phyloP scores from a whole-genome alignment of 352 stramenopile species.

The Pythium coloratum region DNA sequence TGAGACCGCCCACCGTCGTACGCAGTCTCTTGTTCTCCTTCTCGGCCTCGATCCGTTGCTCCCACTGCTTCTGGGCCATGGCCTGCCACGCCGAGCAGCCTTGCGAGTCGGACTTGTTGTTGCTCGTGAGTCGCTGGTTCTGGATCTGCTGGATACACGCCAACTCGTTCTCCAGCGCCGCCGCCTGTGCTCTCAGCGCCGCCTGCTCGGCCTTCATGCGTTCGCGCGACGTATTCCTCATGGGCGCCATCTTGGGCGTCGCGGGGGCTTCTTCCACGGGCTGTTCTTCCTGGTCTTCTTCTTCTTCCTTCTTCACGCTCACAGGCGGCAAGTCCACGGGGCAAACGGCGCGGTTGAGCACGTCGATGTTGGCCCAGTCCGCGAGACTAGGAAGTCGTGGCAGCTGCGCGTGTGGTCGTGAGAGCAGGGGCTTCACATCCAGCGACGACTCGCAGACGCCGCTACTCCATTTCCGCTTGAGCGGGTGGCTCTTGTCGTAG shows the following conservation, averaged over 20 bases:
- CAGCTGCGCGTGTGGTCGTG: conserved; percentile 1
- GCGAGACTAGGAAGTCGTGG: conserved; percentile 20
- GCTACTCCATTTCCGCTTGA: conserved; percentile 22
- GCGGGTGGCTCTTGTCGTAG: conserved; percentile 21
- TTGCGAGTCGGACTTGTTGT: background rate
- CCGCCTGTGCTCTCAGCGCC: conserved; percentile 17
- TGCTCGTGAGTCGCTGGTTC: conserved; percentile 14
- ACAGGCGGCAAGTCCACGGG: background rate
- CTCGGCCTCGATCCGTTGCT: conserved; percentile 19
- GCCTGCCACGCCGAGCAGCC: conserved; percentile 19
- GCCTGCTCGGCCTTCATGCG: conserved; percentile 29
- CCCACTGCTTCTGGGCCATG: conserved; percentile 22
- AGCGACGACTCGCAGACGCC: background rate
- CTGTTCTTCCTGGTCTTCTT: background rate
- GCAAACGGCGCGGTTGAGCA: background rate
- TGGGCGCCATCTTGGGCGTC: background rate
- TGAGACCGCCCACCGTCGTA: conserved; percentile 17
- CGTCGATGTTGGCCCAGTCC: conserved; percentile 17
- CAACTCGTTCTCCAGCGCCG: conserved; percentile 19
- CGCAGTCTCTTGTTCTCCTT: conserved; percentile 24
- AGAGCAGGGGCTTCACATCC: background rate
- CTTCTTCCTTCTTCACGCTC: background rate
- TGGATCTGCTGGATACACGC: conserved; percentile 17
- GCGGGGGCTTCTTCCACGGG: background rate
- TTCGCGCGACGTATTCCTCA: conserved; percentile 26